Evolutionary conservation across 257 asterid species (phyloP).

Genomic region (Primulina tabacum): DNA sequence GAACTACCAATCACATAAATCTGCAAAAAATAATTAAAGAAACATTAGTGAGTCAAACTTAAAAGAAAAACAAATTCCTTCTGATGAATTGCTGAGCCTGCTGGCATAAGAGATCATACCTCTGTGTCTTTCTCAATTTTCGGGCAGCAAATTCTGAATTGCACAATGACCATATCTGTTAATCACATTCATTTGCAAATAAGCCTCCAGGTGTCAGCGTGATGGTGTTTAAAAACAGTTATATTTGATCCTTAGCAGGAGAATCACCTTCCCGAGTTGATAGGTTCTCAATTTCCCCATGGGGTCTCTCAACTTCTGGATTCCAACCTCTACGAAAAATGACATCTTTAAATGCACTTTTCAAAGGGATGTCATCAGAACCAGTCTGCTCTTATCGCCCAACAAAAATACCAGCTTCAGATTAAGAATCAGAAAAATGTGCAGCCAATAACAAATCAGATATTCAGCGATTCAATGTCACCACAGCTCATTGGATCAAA

Average conservation of each 20-base stretch:
- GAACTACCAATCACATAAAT: conserved; percentile 77
- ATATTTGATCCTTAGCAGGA: conserved; percentile 17
- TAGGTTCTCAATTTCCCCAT: conserved; percentile 35
- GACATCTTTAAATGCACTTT: conserved; percentile 89
- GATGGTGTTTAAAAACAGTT: conserved; percentile 14
- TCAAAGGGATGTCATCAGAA: conserved; percentile 72
- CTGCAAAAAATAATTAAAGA: conserved; percentile 38
- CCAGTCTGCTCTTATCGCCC: conserved; percentile 58
- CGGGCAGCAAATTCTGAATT: conserved; percentile 86
- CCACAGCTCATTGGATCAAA: not conserved
- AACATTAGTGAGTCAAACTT: conserved; percentile 14
- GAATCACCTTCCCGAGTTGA: conserved; percentile 51
- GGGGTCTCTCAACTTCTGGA: conserved; percentile 46
- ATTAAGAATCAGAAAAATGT: not conserved
- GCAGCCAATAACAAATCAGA: not conserved
- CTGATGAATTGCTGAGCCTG: conserved; percentile 17
- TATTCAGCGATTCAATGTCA: not conserved
- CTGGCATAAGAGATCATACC: conserved; percentile 43
- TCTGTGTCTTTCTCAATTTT: conserved; percentile 64
- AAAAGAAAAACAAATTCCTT: not conserved
- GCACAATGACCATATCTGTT: conserved; percentile 69
- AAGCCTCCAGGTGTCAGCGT: conserved; percentile 3
- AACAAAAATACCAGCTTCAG: conserved; percentile 14
- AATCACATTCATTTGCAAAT: conserved; percentile 22
- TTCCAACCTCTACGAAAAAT: conserved; percentile 56